phyloP scores from a whole-genome alignment of 176 grass and related monocot genomes.

The Oryza glumipatula region DNA sequence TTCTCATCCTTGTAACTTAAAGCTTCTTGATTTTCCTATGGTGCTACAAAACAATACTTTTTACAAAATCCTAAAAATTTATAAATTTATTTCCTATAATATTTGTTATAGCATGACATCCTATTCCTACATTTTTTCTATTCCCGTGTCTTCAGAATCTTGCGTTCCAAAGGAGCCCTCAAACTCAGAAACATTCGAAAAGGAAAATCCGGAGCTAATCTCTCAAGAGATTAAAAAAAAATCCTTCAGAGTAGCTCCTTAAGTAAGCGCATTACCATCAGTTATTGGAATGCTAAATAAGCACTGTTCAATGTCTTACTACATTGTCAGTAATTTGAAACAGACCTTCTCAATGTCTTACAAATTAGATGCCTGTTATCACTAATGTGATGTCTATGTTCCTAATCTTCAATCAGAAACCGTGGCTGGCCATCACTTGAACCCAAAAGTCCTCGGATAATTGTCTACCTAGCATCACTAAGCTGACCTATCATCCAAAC shows the following conservation, averaged over 20 bases:
- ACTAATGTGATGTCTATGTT: conserved; percentile 2
- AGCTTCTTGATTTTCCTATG: no score
- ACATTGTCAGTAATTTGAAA: not conserved
- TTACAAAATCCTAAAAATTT: no score
- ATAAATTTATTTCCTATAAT: no score
- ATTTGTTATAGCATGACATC: no score
- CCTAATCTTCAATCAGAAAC: conserved; percentile 22
- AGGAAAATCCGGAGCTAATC: no score
- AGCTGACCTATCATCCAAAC: conserved; percentile 12
- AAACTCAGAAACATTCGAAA: no score
- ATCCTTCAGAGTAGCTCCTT: not conserved
- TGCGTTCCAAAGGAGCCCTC: no score
- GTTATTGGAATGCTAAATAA: not conserved
- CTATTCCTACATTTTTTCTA: no score
- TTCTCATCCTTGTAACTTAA: no score
- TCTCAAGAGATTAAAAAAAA: not conserved
- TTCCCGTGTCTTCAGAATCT: no score
- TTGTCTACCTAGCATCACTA: conserved; percentile 6
- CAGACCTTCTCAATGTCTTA: not conserved
- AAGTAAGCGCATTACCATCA: not conserved
- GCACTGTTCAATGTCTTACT: not conserved
- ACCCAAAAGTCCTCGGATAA: not conserved
- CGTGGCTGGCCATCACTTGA: not conserved
- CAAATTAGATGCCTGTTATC: conserved; percentile 2
- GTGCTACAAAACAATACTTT: no score